Evolutionary conservation across 805 yeast species (phyloP).

Genomic region (Metschnikowia picachoensis): DNA sequence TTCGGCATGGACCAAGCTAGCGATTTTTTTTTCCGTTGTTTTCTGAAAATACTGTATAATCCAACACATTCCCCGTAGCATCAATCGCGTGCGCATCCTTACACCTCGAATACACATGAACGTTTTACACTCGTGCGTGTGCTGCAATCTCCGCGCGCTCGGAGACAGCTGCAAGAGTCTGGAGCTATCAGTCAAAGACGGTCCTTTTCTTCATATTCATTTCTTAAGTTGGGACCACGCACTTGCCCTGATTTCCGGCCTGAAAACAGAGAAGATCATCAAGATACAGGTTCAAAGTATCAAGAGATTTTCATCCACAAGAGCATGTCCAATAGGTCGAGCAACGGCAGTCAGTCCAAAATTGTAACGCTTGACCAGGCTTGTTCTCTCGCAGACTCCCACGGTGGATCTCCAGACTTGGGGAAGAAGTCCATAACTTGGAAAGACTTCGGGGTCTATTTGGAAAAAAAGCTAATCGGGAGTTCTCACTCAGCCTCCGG

Average conservation of each 20-base stretch:
- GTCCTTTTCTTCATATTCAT: background rate
- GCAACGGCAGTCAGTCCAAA: slow-evolving; percentile 10
- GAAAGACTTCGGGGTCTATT: slow-evolving; percentile 43
- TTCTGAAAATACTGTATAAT: no score
- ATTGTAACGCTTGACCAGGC: slow-evolving; percentile 17
- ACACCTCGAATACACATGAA: no score
- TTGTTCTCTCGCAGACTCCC: slow-evolving; percentile 12
- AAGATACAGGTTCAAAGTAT: background rate
- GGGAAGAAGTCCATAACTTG: slow-evolving; percentile 27
- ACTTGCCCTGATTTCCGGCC: background rate
- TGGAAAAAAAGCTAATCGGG: slow-evolving; percentile 36
- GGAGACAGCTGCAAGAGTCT: no score
- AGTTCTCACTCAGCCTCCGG: slow-evolving; percentile 19
- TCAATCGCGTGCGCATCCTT: no score
- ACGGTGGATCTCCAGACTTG: slow-evolving; percentile 1
- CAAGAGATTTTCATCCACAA: slow-evolving; percentile 5
- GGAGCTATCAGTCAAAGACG: background rate
- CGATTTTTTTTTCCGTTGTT: no score
- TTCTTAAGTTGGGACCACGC: background rate
- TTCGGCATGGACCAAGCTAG: no score
- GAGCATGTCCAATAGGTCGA: slow-evolving; percentile 17
- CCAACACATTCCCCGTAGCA: no score
- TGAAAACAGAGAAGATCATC: background rate
- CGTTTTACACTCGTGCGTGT: no score
- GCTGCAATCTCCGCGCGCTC: no score